phyloP scores from a whole-genome alignment of 805 yeast species.

The Saccharomycopsis sp. region DNA sequence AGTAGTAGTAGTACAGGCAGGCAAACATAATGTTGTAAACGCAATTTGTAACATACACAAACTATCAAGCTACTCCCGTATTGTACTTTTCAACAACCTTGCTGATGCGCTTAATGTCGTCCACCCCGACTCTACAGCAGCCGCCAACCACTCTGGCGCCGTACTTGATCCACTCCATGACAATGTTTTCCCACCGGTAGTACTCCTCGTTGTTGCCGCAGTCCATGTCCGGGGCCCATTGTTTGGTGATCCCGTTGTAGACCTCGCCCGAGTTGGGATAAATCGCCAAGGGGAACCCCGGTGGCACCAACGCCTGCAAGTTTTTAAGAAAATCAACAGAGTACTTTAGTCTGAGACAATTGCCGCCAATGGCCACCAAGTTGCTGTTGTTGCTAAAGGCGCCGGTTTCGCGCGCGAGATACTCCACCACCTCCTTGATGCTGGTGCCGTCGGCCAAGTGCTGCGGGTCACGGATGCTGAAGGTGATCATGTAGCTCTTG shows the following conservation, averaged over 20 bases:
- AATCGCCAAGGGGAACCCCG: conserved; percentile 36
- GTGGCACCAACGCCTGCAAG: conserved; percentile 25
- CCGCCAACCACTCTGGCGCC: conserved; percentile 33
- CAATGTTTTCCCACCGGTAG: conserved; percentile 26
- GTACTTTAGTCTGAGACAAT: conserved; percentile 47
- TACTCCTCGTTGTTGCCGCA: conserved; percentile 16
- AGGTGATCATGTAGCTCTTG: conserved; percentile 24
- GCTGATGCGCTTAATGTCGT: conserved; percentile 23
- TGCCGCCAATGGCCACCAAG: conserved; percentile 52
- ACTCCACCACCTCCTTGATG: conserved; percentile 27
- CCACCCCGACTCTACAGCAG: conserved; percentile 36
- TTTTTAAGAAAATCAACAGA: conserved; percentile 34
- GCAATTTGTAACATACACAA: too few relatives aligned
- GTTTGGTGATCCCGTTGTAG: conserved; percentile 40
- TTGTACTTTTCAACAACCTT: too few relatives aligned
- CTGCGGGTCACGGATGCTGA: conserved; percentile 34
- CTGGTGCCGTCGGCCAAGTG: conserved; percentile 45
- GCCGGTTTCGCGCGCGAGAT: conserved; percentile 2
- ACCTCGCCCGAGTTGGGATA: conserved; percentile 75
- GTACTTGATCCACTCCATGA: conserved; percentile 27
- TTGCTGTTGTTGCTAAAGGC: conserved; percentile 23
- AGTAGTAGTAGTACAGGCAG: too few relatives aligned
- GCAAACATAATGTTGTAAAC: too few relatives aligned
- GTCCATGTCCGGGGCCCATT: conserved; percentile 30
- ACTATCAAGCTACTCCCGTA: too few relatives aligned